Evolutionary conservation across 2,329 filamentous ascomycete genomes (phyloP).

Genomic region (Trichothecium sympodiale): DNA sequence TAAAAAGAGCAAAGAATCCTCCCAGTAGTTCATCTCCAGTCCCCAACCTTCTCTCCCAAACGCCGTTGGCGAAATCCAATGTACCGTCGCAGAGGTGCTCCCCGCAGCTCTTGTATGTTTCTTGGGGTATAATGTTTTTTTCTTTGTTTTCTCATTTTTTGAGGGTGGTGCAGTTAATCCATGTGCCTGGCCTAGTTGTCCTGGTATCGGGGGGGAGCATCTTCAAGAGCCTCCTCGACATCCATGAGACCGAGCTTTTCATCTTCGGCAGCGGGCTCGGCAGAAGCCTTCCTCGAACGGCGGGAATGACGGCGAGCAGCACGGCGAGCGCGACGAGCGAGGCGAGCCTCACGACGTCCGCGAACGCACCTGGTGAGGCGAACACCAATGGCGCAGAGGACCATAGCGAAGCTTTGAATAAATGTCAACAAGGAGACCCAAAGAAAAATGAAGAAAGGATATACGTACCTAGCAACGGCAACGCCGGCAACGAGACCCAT

Average conservation of each 20-base stretch:
- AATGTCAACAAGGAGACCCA: constrained; percentile 14
- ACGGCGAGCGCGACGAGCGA: constrained; percentile 17
- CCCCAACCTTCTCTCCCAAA: no score
- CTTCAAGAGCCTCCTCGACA: constrained; percentile 15
- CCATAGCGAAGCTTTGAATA: constrained; percentile 45
- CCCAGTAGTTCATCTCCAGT: no score
- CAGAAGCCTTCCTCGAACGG: constrained; percentile 20
- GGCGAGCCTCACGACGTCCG: constrained; percentile 26
- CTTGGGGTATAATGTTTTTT: no score
- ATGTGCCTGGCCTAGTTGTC: constrained; percentile 5
- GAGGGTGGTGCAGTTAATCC: no score
- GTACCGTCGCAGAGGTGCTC: no score
- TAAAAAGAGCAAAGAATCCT: no score
- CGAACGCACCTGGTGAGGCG: constrained; percentile 11
- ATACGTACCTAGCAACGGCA: constrained; percentile 49
- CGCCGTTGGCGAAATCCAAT: no score
- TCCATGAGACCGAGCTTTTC: constrained; percentile 42
- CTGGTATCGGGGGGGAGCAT: constrained; percentile 17
- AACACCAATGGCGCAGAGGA: constrained; percentile 51
- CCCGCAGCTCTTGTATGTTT: no score
- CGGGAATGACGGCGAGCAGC: constrained; percentile 18
- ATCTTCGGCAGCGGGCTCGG: constrained; percentile 27
- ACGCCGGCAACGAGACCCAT: constrained; percentile 60
- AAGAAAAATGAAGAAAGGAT: not conserved
- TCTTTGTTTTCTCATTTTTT: no score